Percentiles rank a stretch among this genome's conserved stretches.
Conservation (phyloP, 192 early-diverging fungal species). For the Linnemannia zychae region DNA sequence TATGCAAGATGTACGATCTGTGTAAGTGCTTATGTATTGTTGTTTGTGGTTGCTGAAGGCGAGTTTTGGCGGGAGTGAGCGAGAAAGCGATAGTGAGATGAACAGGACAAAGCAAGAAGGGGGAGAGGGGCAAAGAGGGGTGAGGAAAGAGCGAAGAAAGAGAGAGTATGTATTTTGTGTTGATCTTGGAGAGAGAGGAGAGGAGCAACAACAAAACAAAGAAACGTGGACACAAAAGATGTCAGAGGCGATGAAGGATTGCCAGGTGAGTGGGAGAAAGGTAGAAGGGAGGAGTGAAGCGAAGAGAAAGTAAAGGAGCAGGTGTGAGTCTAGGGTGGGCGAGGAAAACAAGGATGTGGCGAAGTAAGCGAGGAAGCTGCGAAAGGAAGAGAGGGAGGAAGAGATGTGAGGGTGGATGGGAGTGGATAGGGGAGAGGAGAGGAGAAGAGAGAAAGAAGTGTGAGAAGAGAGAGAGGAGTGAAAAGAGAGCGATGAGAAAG, state of each 20-base stretch:
- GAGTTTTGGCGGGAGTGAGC: not conserved
- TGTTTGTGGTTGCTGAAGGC: not conserved
- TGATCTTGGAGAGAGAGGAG: too few relatives aligned
- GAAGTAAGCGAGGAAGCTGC: not conserved
- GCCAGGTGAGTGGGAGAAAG: not conserved
- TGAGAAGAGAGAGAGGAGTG: not conserved
- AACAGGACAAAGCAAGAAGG: not conserved
- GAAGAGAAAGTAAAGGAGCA: not conserved
- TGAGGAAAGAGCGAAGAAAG: not conserved
- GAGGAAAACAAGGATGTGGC: not conserved
- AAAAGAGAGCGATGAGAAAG: not conserved
- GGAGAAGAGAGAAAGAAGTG: not conserved
- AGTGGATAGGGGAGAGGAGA: too few relatives aligned
- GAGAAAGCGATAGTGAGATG: not conserved
- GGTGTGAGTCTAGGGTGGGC: not conserved
- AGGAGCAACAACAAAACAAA: too few relatives aligned
- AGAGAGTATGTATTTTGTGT: too few relatives aligned
- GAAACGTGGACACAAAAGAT: too few relatives aligned
- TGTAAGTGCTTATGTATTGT: not conserved
- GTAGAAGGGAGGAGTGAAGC: not conserved
- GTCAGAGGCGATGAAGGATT: too few relatives aligned
- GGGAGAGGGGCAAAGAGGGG: not conserved
- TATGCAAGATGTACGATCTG: not conserved
- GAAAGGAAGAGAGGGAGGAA: not conserved
- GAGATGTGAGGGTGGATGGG: not conserved